A percentile compares a stretch with the other conserved stretches of the same genome.
Conservation (phyloP, 2,329 filamentous ascomycete species). For the Dryadomyces quercus-mongolicae region DNA sequence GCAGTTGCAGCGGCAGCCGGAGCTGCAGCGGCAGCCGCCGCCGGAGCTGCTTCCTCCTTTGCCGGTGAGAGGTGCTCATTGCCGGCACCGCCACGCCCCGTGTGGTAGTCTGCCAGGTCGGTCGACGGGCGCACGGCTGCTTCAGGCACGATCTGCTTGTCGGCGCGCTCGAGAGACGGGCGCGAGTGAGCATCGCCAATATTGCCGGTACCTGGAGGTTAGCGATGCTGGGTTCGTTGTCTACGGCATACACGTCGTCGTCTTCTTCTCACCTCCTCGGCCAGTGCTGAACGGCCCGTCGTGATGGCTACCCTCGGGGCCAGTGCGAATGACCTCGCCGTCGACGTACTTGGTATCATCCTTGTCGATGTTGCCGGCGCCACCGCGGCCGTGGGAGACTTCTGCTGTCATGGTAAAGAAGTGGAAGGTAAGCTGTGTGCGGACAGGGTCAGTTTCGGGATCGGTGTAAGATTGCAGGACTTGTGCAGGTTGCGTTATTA, state of each 20-base stretch:
- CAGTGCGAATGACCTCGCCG: constrained; percentile 46
- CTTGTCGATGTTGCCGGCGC: constrained; percentile 47
- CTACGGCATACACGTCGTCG: background rate
- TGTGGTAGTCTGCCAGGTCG: constrained; percentile 40
- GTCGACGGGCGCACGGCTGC: constrained; percentile 34
- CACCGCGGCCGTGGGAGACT: constrained; percentile 49
- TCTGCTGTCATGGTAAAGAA: constrained; percentile 14
- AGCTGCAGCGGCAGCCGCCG: background rate
- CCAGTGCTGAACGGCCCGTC: constrained; percentile 48
- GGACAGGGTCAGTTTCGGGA: no score
- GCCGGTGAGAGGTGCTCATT: constrained; percentile 33
- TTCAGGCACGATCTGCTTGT: constrained; percentile 41
- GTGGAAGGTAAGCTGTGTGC: background rate
- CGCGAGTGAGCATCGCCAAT: constrained; percentile 35
- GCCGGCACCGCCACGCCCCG: constrained; percentile 47
- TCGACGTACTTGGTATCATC: constrained; percentile 49
- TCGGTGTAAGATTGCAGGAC: no score
- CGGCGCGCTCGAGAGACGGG: constrained; percentile 27
- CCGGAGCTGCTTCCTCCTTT: constrained; percentile 8
- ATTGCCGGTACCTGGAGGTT: constrained; percentile 39
- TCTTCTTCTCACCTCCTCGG: constrained; percentile 36
- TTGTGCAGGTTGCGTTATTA: background rate
- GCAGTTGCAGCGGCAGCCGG: background rate
- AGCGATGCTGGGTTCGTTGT: background rate
- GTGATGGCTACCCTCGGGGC: constrained; percentile 40